Base-by-base conservation (phyloP, 2,329 filamentous ascomycete species). In the Arthroderma sp. region DNA sequence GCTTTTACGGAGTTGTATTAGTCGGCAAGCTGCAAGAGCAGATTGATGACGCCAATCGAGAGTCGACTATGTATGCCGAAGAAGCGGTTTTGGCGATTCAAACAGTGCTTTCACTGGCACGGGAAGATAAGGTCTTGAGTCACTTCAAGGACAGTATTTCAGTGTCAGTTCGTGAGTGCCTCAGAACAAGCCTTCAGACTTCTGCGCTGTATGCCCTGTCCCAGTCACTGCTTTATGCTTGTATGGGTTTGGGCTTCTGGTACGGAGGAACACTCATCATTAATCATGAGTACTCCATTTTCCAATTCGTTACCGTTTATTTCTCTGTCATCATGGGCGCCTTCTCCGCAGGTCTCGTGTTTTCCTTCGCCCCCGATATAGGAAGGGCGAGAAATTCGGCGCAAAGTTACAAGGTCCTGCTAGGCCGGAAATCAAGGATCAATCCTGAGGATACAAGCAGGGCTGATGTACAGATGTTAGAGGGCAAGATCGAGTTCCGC, bases 241-340 rank as follows among this genome's bases (percentile, higher is more conserved):
- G 82, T 53, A 81, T 89, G 48, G 87, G 86, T 0, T 75, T 95
- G 3, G 86, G 83, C 1, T 95, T 95, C 69, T 95, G 86, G 86
- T 94, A 89, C 56, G 87, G 87, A 48, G 84, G 86, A 31, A 83
- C 73, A 0, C 69, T 91, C 30, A 82, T 94, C 43, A 79, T 74
- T 22, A 73, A 73, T 45, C 57, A 65, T 40, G 83, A 93, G 59
- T 89, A 91, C 61, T 62, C 65, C 52, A 73, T 86, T 56, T 88
- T 89, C 61, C 82, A 88, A 53, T 95, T 96, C 73, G 96, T 95
- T 66, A 72, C 94, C 40, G 87, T 85, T 56, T 95, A 94, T 66
- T 79, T 81, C 49, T 75, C 86, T 38, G 76, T 95, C 54, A 83
- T 94, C 56, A 95, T 94, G 56, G 86, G 88, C 43, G 83, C 87